A percentile compares a stretch with the other conserved stretches of the same genome.
These are phyloP conservation scores for Beauveria sp. DNA, from an alignment of 2,329 filamentous ascomycete species.

Conservation along the genomic window DNA sequence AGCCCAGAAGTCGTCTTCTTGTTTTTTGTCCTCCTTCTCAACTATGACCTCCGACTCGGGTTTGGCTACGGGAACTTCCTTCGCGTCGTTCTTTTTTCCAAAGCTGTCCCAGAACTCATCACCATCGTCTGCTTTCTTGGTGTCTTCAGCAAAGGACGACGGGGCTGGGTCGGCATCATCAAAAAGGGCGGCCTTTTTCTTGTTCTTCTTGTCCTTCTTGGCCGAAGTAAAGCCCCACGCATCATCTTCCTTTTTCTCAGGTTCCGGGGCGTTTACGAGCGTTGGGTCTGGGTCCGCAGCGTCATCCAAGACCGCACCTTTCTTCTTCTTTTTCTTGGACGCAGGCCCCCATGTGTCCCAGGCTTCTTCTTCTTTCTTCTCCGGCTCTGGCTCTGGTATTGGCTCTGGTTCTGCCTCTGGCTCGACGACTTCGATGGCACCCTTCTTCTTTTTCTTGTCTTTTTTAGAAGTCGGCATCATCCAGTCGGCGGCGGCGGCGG, in stretches of 20 bases:
- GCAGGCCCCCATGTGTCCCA: conserved; percentile 23
- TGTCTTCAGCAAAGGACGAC: conserved; percentile 9
- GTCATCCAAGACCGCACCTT: conserved; percentile 16
- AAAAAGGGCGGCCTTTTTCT: conserved; percentile 14
- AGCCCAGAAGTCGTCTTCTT: conserved; percentile 20
- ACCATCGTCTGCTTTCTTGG: conserved; percentile 12
- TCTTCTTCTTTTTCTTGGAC: conserved; percentile 26
- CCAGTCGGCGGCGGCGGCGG: conserved; percentile 19
- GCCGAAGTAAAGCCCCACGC: conserved; percentile 20
- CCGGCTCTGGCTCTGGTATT: conserved; percentile 21
- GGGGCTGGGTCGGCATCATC: conserved; percentile 15
- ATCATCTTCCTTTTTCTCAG: conserved; percentile 23
- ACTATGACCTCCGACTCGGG: background rate
- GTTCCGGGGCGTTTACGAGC: conserved; percentile 4
- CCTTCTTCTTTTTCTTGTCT: conserved; percentile 33
- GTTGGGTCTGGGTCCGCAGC: conserved; percentile 1
- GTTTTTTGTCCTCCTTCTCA: conserved; percentile 2
- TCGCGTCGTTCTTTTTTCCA: conserved; percentile 26
- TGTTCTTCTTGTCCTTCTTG: conserved; percentile 19
- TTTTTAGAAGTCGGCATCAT: conserved; percentile 21
- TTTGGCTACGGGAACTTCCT: conserved; percentile 19
- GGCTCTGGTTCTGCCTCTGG: conserved; percentile 15
- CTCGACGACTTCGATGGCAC: conserved; percentile 18
- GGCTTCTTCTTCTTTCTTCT: conserved; percentile 21
- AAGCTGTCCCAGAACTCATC: conserved; percentile 18